Conservation (phyloP, 768 basidiomycete species). For the Asterophora lycoperdoides region DNA sequence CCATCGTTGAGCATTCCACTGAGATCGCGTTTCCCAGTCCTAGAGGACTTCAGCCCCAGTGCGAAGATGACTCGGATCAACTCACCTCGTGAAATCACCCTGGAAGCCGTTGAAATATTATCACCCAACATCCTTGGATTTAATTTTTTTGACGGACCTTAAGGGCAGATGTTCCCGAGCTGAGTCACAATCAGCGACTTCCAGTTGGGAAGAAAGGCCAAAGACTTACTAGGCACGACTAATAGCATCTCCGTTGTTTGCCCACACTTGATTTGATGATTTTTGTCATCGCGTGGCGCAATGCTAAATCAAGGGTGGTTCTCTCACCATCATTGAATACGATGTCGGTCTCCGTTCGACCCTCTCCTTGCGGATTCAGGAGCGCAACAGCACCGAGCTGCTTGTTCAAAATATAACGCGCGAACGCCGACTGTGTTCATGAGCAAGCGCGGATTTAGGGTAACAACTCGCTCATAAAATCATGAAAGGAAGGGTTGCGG, state of each 20-base stretch:
- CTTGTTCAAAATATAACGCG: conserved; percentile 72
- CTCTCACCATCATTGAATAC: conserved; percentile 76
- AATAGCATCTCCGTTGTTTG: conserved; percentile 96
- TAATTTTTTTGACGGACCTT: conserved; percentile 52
- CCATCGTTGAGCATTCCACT: conserved; percentile 93
- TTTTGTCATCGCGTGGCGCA: neutral
- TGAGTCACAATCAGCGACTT: conserved; percentile 24
- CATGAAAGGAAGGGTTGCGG: conserved; percentile 12
- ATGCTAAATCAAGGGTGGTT: neutral
- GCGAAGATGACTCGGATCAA: neutral
- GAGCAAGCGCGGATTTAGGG: neutral
- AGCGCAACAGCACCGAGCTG: conserved; percentile 74
- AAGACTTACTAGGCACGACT: conserved; percentile 75
- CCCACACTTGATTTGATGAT: conserved; percentile 69
- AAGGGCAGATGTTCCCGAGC: conserved; percentile 92
- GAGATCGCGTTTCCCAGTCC: conserved; percentile 95
- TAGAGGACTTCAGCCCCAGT: conserved; percentile 22
- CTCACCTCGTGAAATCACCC: conserved; percentile 85
- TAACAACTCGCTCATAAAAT: neutral
- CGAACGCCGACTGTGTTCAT: conserved; percentile 74
- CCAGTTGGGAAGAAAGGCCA: no score
- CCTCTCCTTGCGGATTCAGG: conserved; percentile 46
- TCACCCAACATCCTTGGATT: neutral
- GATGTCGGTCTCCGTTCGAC: conserved; percentile 59
- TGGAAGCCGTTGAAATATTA: conserved; percentile 22